Evolutionary conservation across 495 filamentous ascomycete species (phyloP).

Genomic region (Oidiodendron maius): DNA sequence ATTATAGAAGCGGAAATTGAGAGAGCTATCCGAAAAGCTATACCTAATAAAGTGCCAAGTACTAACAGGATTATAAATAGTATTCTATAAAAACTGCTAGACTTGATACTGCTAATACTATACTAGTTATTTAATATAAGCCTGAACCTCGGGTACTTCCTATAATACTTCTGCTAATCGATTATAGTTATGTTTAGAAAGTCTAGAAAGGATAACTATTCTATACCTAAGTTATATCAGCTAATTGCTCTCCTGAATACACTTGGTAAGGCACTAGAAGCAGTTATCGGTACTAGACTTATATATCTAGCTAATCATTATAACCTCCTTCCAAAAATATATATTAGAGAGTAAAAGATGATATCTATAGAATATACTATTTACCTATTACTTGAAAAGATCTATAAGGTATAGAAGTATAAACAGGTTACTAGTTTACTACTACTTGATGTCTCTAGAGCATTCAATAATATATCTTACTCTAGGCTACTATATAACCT

Average conservation of each 20-base stretch:
- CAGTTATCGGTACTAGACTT: conserved; percentile 22
- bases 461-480: conserved; percentile 20
- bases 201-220: conserved; percentile 24
- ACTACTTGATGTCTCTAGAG: conserved; percentile 21
- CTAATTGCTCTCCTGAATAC: conserved; percentile 31
- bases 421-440: conserved; percentile 9
- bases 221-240: conserved; percentile 25
- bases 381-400: too few relatives aligned
- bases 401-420: too few relatives aligned
- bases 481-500: conserved; percentile 21
- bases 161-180: conserved; percentile 21
- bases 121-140: conserved; percentile 23
- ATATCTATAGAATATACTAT: too few relatives aligned
- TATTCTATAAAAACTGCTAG: too few relatives aligned
- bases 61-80: conserved; percentile 22
- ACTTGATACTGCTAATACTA: conserved; percentile 14
- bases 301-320: conserved; percentile 19
- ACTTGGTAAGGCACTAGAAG: too few relatives aligned
- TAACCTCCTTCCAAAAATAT: conserved; percentile 19
- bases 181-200: conserved; percentile 30
- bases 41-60: conserved; percentile 25
- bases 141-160: conserved; percentile 21
- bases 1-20: conserved; percentile 18
- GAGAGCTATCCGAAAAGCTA: conserved; percentile 13
- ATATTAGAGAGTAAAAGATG: conserved; percentile 22